Conservation (phyloP, 2,329 filamentous ascomycete species). For the Cyanodermella asteris region DNA sequence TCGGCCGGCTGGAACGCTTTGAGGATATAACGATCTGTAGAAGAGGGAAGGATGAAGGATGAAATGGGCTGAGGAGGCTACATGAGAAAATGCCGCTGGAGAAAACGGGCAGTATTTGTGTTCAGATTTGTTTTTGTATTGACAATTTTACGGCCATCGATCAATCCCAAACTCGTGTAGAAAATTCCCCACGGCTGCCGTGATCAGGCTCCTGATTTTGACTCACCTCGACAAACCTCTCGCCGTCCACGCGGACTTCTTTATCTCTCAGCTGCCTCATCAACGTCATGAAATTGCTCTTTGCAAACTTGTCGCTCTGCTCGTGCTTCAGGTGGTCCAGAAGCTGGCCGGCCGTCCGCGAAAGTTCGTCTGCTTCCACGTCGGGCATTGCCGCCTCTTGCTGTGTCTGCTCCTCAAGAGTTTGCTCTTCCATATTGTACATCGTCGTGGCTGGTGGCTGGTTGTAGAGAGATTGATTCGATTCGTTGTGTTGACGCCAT, state of each 20-base stretch:
- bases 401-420: constrained; percentile 13
- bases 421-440: constrained; percentile 13
- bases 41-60: too few species aligned
- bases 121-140: too few species aligned
- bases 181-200: too few species aligned
- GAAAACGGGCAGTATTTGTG: too few species aligned
- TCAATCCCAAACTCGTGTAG: too few species aligned
- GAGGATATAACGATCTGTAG: too few species aligned
- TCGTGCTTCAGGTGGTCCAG: constrained; percentile 48
- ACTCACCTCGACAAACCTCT: constrained; percentile 35
- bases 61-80: too few species aligned
- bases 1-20: too few species aligned
- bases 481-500: constrained; percentile 5
- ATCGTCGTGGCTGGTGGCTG: neutral
- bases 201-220: too few species aligned
- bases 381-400: constrained; percentile 13
- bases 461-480: constrained; percentile 7
- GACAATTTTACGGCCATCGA: too few species aligned
- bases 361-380: constrained; percentile 40
- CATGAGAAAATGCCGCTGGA: too few species aligned
- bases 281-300: constrained; percentile 53
- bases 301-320: constrained; percentile 50
- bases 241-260: constrained; percentile 51
- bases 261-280: constrained; percentile 55
- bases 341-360: constrained; percentile 47